Conservation (phyloP, 129 eudicot genomes). For the Logfia minima region DNA sequence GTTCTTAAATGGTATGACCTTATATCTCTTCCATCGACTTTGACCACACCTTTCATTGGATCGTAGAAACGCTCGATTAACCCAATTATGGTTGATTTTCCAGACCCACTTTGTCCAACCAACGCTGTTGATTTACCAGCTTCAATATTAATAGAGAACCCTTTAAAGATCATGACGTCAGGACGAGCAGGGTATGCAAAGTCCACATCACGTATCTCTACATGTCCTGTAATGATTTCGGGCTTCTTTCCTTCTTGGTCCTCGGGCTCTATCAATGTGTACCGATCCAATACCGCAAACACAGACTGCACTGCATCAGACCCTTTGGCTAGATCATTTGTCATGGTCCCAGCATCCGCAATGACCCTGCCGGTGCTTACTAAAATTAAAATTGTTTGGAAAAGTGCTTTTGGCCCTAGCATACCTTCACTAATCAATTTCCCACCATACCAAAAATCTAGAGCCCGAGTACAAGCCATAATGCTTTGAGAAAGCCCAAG, state of each 20-base stretch:
- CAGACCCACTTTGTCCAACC: slow-evolving; percentile 93
- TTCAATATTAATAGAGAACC: slow-evolving; percentile 63
- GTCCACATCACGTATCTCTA: slow-evolving; percentile 63
- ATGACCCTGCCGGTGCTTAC: slow-evolving; percentile 88
- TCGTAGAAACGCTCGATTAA: slow-evolving; percentile 79
- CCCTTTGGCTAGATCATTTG: slow-evolving; percentile 87
- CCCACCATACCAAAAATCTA: slow-evolving; percentile 95
- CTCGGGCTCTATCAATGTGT: slow-evolving; percentile 73
- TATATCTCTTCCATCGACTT: slow-evolving; percentile 61
- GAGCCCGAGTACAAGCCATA: slow-evolving; percentile 64
- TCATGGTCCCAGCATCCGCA: slow-evolving; percentile 93
- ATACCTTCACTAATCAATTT: slow-evolving; percentile 56
- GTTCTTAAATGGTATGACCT: slow-evolving; percentile 66
- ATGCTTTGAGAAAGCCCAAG: slow-evolving; percentile 79
- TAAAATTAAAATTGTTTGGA: slow-evolving; percentile 76
- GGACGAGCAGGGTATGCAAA: slow-evolving; percentile 88
- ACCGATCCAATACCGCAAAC: slow-evolving; percentile 73
- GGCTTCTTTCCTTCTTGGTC: slow-evolving; percentile 64
- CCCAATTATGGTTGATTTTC: slow-evolving; percentile 85
- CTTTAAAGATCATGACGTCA: slow-evolving; percentile 54
- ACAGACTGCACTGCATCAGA: slow-evolving; percentile 70
- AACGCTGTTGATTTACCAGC: slow-evolving; percentile 87
- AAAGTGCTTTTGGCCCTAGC: slow-evolving; percentile 62
- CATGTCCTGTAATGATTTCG: slow-evolving; percentile 50
- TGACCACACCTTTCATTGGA: slow-evolving; percentile 61